Evolutionary conservation across 495 filamentous ascomycete genomes (phyloP).

Genomic region (Neurospora sp.): DNA sequence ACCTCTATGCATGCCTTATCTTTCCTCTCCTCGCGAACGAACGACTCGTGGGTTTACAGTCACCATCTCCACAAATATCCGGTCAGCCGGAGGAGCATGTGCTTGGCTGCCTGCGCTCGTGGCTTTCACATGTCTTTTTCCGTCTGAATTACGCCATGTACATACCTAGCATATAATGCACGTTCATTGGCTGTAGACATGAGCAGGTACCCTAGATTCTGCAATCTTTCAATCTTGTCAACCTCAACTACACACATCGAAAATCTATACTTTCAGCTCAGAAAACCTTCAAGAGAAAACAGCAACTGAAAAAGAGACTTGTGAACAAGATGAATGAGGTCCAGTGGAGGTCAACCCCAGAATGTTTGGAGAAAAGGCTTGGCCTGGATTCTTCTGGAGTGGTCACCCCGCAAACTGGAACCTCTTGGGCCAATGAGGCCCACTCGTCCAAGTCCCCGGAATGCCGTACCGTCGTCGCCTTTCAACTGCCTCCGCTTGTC

Average conservation of each 20-base stretch:
- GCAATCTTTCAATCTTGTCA: not conserved
- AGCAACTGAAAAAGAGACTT: not conserved
- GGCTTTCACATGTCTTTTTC: not conserved
- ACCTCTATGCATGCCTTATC: not conserved
- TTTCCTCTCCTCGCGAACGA: not conserved
- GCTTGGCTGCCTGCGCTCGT: not conserved
- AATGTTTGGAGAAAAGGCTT: not conserved
- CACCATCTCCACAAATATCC: not conserved
- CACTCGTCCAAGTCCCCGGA: not conserved
- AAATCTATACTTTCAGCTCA: not conserved
- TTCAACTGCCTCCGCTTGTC: not conserved
- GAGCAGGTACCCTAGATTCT: not conserved
- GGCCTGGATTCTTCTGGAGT: not conserved
- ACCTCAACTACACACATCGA: not conserved
- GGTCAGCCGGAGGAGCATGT: not conserved
- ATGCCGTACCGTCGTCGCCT: not conserved
- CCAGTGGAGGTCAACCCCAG: not conserved
- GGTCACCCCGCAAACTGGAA: not conserved
- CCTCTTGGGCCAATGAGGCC: not conserved
- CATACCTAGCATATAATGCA: not conserved
- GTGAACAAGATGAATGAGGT: not conserved
- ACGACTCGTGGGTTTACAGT: not conserved
- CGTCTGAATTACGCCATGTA: not conserved
- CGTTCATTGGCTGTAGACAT: not conserved
- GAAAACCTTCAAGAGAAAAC: not conserved